Evolutionary conservation across 148 eudicot genomes (phyloP).

Genomic region (Nepenthes gracilis): DNA sequence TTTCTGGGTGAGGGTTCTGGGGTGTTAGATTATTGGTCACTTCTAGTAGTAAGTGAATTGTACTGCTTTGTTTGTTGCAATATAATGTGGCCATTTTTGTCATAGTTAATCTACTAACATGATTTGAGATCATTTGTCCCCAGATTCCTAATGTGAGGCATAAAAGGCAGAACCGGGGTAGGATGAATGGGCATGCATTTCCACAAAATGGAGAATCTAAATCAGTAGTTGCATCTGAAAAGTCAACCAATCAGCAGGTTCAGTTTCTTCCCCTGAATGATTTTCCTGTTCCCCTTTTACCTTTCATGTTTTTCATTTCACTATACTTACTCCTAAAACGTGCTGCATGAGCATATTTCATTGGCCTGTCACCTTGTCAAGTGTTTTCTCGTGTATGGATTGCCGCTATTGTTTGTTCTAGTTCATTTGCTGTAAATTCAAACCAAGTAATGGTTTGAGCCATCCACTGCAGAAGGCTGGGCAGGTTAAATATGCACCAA

Average conservation of each 20-base stretch:
- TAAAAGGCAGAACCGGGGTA: constrained; percentile 35
- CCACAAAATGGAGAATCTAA: constrained; percentile 24
- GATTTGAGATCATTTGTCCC: neutral
- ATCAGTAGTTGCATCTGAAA: constrained; percentile 18
- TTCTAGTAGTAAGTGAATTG: neutral
- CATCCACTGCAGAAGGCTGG: constrained; percentile 22
- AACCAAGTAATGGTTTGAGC: neutral
- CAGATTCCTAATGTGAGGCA: constrained; percentile 39
- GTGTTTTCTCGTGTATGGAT: neutral
- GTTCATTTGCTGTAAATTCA: neutral
- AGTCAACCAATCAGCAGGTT: constrained; percentile 45
- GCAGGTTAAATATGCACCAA: constrained; percentile 23
- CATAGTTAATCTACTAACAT: too few species aligned
- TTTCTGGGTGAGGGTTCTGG: neutral
- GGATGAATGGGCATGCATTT: constrained; percentile 25
- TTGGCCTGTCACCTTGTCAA: too few species aligned
- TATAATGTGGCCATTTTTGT: neutral
- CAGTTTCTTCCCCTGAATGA: neutral
- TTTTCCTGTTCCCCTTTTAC: neutral
- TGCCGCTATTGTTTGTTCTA: neutral
- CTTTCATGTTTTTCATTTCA: neutral
- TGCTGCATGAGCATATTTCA: too few species aligned
- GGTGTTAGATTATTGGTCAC: too few species aligned
- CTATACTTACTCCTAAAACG: too few species aligned
- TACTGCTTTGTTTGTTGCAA: neutral